Conservation (phyloP, 768 basidiomycete species). For the Suillus tomentosus region DNA sequence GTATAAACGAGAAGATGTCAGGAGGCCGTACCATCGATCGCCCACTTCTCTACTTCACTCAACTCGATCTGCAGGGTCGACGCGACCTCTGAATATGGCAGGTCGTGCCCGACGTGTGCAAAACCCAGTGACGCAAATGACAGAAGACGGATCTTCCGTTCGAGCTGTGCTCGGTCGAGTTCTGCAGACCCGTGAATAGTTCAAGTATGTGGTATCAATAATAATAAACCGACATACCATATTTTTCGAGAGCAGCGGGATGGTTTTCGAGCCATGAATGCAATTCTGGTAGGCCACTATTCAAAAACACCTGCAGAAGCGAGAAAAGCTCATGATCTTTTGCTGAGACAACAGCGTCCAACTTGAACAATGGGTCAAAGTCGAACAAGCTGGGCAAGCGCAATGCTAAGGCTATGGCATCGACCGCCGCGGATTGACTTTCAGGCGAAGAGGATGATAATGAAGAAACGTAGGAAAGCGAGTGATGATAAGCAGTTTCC, state of each 20-base stretch:
- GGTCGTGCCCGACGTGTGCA: constrained; percentile 70
- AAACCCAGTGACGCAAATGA: constrained; percentile 77
- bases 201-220: too few relatives aligned
- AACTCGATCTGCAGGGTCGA: constrained; percentile 63
- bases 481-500: constrained; percentile 62
- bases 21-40: constrained; percentile 70
- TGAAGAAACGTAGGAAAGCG: constrained; percentile 59
- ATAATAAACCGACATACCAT: constrained; percentile 45
- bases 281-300: constrained; percentile 62
- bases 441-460: constrained; percentile 56
- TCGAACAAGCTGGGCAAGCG: constrained; percentile 71
- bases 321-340: constrained; percentile 74
- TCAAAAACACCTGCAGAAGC: constrained; percentile 77
- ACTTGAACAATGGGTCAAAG: constrained; percentile 78
- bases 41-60: constrained; percentile 81
- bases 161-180: constrained; percentile 59
- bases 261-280: constrained; percentile 59
- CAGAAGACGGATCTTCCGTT: constrained; percentile 79
- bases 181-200: constrained; percentile 36
- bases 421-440: constrained; percentile 55
- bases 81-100: constrained; percentile 73
- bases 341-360: constrained; percentile 66
- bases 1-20: background rate
- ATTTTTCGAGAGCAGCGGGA: constrained; percentile 48
- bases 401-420: constrained; percentile 64